Conservation (phyloP, 129 eudicot species). For the Saposhnikovia divaricata region DNA sequence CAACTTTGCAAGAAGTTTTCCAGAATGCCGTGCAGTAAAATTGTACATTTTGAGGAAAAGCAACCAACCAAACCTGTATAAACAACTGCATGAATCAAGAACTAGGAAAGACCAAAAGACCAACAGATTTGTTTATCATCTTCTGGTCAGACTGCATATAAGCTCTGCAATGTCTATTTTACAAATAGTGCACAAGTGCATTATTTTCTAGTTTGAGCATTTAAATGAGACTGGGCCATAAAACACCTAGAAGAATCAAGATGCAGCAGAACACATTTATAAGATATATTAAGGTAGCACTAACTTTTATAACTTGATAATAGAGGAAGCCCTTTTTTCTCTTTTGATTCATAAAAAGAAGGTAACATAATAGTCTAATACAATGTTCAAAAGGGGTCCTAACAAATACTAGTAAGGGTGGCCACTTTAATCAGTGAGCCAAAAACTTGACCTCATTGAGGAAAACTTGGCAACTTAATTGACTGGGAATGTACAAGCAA, state of each 20-base stretch:
- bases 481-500: slow-evolving; percentile 30
- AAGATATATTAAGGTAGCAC: neutral
- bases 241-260: no score
- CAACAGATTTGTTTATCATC: neutral
- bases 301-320: neutral
- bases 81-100: no score
- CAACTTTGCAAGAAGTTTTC: no score
- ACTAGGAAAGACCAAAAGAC: neutral
- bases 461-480: slow-evolving; percentile 18
- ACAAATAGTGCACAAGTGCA: neutral
- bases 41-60: neutral
- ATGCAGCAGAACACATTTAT: no score
- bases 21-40: neutral
- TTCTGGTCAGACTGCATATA: neutral
- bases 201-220: neutral
- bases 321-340: neutral
- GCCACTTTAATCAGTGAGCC: slow-evolving; percentile 6
- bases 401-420: neutral
- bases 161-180: neutral
- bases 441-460: slow-evolving; percentile 7
- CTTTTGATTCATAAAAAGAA: neutral
- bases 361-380: neutral
- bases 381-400: neutral
- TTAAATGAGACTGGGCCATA: no score
- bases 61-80: neutral